Evolutionary conservation across 805 yeast genomes (phyloP), one percentile per base, ranked within the genome.

Genomic region (Metschnikowia cerradonensis): DNA sequence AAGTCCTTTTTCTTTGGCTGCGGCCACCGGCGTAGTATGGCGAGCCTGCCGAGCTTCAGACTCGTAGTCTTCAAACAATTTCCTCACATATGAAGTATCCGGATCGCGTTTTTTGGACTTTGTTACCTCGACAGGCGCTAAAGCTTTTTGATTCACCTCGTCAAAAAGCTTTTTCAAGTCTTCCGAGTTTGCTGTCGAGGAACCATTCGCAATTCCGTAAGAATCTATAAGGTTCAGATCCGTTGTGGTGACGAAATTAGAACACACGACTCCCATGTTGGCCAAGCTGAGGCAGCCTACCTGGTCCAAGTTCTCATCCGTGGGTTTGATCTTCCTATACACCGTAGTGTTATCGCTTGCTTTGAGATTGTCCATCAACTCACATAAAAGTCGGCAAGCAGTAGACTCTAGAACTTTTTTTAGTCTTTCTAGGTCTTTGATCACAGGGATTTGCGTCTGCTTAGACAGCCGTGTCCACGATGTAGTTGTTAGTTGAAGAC

Each of bases 181-280:
- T 31, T 49, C 48, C 3, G 26, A 14, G 17, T 11, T 41, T 31
- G 23, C 33, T 26, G 22, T 20, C 10, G 19, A 3, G 4, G 31
- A 22, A 7, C 38, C 10, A 4, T 32, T 46, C 10, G 26, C 37
- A n/a, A 47, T 55, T 4, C 63, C 57, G 49, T 68, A 71, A 1
- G 68, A 39, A 48, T 70, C 77, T 23, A 67, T 71, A 36, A 73
- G 60, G 30, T 60, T 60, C 13, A 63, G 60, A 14, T 72, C 68
- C 32, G 67, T 71, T 0, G 75, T 57, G 17, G 71, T 68, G 37
- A 79, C 81, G 60, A 86, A 82, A 50, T 79, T 80, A 3, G 84
- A 72, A 2, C 85, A 65, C 0, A 75, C 71, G 52, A 86, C 63
- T 22, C 79, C 77, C 51, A 84, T 67, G 51, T 78, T 76, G 1